Conservation (phyloP, 208 protist genomes). For the Wallacemonas sp. region DNA sequence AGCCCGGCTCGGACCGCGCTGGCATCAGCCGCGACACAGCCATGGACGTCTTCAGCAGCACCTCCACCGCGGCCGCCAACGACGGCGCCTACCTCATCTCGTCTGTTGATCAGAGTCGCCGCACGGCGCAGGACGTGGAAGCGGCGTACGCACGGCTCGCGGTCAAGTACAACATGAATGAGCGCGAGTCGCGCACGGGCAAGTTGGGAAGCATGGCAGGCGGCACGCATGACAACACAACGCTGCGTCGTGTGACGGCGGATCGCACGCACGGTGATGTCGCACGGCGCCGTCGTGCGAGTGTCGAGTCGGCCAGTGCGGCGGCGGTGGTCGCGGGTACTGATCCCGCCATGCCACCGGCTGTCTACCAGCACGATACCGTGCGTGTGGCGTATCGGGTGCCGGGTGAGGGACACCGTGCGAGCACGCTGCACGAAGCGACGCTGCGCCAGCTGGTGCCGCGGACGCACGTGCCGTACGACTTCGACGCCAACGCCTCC, state of each 20-base stretch:
- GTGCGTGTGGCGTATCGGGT: conserved; percentile 1
- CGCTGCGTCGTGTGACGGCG: background rate
- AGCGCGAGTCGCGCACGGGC: conserved; percentile 20
- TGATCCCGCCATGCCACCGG: background rate
- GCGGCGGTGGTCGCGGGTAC: background rate
- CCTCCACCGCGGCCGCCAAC: background rate
- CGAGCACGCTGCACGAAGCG: background rate
- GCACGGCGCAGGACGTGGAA: conserved; percentile 17
- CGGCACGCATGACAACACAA: background rate
- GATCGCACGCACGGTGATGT: too few species aligned
- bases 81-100: background rate
- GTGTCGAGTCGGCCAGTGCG: too few species aligned
- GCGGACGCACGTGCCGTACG: conserved; percentile 20
- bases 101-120: conserved; percentile 24
- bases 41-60: background rate
- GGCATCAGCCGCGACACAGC: background rate
- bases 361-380: conserved; percentile 3
- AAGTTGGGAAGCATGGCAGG: conserved; percentile 5
- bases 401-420: background rate
- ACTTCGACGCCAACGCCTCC: background rate
- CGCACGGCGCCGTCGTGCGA: too few species aligned
- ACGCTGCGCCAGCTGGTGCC: conserved; percentile 9
- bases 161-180: conserved; percentile 19
- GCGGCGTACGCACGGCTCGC: conserved; percentile 25
- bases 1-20: conserved; percentile 1